Base-by-base conservation (phyloP, 495 filamentous ascomycete species). In the Daldinia vernicosa region DNA sequence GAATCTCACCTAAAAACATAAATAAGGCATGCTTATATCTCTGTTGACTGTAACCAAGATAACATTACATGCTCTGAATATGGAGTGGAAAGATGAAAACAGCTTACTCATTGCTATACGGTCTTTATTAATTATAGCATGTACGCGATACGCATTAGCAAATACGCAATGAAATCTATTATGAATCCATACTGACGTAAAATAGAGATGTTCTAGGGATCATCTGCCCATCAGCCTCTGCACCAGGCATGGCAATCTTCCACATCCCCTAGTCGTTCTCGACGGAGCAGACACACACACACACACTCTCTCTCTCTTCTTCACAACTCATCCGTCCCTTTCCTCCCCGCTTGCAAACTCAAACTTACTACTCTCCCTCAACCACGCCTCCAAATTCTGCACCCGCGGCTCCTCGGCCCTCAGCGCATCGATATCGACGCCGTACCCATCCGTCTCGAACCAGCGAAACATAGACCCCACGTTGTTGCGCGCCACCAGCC, bases 361-460 rank as follows among this genome's bases (percentile, higher is more conserved):
- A 50, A 75, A 78, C 57, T 39, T 59, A 43, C 89, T 91, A 45
- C 86, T 83, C 74, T 84, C 83, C 81, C 82, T 83, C 71, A 92
- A 66, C 88, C 89, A 92, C 6, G 72, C 77, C 70, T 82, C 85
- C 75, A 92, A 88, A 40, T 84, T 77, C 80, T 88, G 85, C 71
- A 91, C 47, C 0, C 73, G 77, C 12, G 85, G 85, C 72, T 90
- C 70, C 61, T 84, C 75, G 57, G 72, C 78, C 79, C 75, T 86
- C 74, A 87, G 66, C 53, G 77, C 83, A 58, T 60, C 60, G 35
- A 93, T 85, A 80, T 92, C 84, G 9, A 82, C 88, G 1, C 80
- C 82, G 69, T 85, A 92, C 0, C 89, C 90, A 52, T 85, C 81
- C 47, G 85, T 82, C 70, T 85, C 79, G 61, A 93, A 92, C 82